Conservation (phyloP, 306 rosid genomes). For the Prosopis cineraria region DNA sequence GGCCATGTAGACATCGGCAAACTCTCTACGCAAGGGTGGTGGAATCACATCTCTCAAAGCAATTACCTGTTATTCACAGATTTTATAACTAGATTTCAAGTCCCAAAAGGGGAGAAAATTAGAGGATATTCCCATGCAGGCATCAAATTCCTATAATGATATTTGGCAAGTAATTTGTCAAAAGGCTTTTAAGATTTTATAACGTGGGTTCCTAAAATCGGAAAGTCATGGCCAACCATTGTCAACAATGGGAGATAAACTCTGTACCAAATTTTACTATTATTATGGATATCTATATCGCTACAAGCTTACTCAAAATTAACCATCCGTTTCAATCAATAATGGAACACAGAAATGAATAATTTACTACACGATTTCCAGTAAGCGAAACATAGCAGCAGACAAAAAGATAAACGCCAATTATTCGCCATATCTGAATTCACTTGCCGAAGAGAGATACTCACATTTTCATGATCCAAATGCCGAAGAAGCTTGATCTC, state of each 20-base stretch:
- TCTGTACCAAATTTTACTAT: not conserved
- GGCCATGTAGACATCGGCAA: conserved; percentile 81
- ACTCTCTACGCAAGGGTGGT: conserved; percentile 89
- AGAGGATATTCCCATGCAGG: not conserved
- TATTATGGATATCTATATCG: conserved; percentile 17
- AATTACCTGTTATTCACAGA: conserved; percentile 64
- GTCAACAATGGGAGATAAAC: conserved; percentile 15
- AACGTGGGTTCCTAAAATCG: not conserved
- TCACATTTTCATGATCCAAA: conserved; percentile 96
- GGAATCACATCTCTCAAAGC: conserved; percentile 87
- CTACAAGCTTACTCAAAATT: not conserved
- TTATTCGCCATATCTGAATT: not conserved
- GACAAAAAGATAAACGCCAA: not conserved
- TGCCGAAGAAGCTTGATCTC: conserved; percentile 98
- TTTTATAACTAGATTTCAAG: conserved; percentile 15
- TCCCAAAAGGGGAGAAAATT: not conserved
- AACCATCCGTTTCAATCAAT: not conserved
- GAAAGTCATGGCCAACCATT: conserved; percentile 34
- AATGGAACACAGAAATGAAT: not conserved
- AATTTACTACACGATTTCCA: not conserved
- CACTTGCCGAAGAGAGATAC: conserved; percentile 10
- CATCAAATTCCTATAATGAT: not conserved
- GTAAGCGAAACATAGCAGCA: not conserved
- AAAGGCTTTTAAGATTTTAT: not conserved
- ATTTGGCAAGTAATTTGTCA: not conserved